A percentile compares a stretch with the other conserved stretches of the same genome.
Evolutionary conservation across 78 protist genomes (phyloP).

Genomic region (Dictyostelium brefeldianum): DNA sequence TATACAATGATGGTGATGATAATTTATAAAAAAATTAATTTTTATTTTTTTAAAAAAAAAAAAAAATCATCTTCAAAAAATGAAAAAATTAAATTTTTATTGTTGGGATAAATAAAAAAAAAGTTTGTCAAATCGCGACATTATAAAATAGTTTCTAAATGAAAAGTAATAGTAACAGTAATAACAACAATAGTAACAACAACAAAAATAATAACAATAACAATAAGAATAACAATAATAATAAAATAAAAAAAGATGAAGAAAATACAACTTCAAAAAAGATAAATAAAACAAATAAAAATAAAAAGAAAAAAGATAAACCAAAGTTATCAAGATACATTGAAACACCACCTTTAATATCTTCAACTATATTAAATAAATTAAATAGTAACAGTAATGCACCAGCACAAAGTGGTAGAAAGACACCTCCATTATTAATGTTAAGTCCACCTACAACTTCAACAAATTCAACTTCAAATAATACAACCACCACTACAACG

Average conservation of each 20-base stretch:
- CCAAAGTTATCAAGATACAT: background rate
- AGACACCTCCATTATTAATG: constrained; percentile 8
- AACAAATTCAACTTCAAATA: background rate
- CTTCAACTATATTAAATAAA: background rate
- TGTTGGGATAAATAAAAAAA: background rate
- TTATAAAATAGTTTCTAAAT: background rate
- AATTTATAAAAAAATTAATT: background rate
- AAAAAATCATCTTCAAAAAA: background rate
- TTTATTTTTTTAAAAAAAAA: background rate
- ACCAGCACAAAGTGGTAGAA: background rate
- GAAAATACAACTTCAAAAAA: background rate
- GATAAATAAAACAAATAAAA: constrained; percentile 13
- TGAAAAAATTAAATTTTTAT: background rate
- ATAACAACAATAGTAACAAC: background rate
- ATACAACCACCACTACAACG: background rate
- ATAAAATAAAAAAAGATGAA: background rate
- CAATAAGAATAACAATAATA: background rate
- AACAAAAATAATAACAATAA: background rate
- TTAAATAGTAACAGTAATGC: background rate
- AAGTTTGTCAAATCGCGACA: background rate
- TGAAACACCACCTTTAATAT: background rate
- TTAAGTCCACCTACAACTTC: background rate
- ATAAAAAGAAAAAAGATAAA: background rate
- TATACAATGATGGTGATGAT: too few relatives aligned
- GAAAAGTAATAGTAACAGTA: background rate